Evolutionary conservation across 129 eudicot species (phyloP), one percentile per base, ranked within the genome.

Genomic region (Tagetes erecta): DNA sequence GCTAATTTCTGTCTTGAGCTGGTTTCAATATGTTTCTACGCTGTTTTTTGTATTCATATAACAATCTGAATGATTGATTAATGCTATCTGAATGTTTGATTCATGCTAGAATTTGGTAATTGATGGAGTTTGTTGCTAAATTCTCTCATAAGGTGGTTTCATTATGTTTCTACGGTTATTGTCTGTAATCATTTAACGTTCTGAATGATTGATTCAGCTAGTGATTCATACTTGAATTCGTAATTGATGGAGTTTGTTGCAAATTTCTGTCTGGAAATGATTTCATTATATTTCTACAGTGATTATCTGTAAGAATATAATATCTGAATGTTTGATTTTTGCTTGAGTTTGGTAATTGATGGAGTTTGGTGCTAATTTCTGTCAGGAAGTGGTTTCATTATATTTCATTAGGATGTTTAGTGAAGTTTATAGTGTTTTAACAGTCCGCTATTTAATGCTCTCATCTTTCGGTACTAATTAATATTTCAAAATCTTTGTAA

Each of bases 381-480:
- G 42, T 60, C 67, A 60, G 14, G 65, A 35, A 35, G 35, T 34
- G 42, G 67, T 62, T 62, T 62, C 30, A 62, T 36, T 10, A 62
- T 35, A 6, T 31, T 34, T 60, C 11, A 73, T 42, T n/a, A 45
- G 35, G 46, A 45, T 46, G 14, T 45, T 47, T 8, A 44, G 37
- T 20, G 49, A 60, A 45, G n/a, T 35, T 35, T 45, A 8, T 35
- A 34, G 63, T 36, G 34, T 36, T 70, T 30, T 59, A 13, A 44
- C 44, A 5, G 59, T 60, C 8, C 42, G 14, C 14, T 37, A 27
- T 33, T 31, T 51, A 51, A 35, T 8, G 60, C 6, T 65, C 65
- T 20, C 51, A 11, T 42, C 72, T 60, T 72, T 71, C 53, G 10
- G 59, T 45, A 67, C 64, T 76, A 67, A 52, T 36, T 64, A 47